A percentile compares a stretch with the other conserved stretches of the same genome.
phyloP scores from a whole-genome alignment of 2,329 filamentous ascomycete species.

The Periconia digitata region DNA sequence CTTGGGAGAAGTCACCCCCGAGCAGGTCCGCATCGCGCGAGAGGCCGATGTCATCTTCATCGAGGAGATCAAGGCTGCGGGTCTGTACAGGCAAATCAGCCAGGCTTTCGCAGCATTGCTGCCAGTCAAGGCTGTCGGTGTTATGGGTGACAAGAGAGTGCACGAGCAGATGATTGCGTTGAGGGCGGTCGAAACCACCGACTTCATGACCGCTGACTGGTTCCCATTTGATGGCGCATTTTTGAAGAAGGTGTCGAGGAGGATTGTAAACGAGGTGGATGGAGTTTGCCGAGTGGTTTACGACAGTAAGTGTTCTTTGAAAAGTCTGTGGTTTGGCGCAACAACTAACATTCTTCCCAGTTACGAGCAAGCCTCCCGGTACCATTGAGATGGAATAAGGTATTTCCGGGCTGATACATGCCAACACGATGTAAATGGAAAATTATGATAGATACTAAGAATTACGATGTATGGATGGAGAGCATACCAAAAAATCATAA shows the following conservation, averaged over 20 bases:
- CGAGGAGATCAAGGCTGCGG: conserved; percentile 69
- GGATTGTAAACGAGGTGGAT: conserved; percentile 76
- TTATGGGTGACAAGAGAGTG: conserved; percentile 70
- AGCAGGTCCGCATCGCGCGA: conserved; percentile 77
- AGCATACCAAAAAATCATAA: neutral
- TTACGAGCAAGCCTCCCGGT: conserved; percentile 67
- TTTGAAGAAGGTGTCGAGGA: conserved; percentile 63
- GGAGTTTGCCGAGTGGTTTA: conserved; percentile 73
- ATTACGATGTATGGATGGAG: conserved; percentile 2
- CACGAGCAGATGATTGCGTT: conserved; percentile 64
- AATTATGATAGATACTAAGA: neutral
- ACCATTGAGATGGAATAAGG: conserved; percentile 75
- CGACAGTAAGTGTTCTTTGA: conserved; percentile 55
- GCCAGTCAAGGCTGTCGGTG: conserved; percentile 66
- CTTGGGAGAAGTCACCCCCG: conserved; percentile 79
- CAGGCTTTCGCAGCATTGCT: conserved; percentile 72
- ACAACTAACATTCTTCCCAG: conserved; percentile 34
- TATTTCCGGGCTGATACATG: neutral
- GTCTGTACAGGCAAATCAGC: conserved; percentile 70
- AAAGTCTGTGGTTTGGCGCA: conserved; percentile 7
- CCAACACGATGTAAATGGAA: neutral
- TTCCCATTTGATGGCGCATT: conserved; percentile 68
- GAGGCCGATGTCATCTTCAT: conserved; percentile 80
- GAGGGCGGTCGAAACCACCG: conserved; percentile 62
- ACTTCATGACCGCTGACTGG: conserved; percentile 76